Evolutionary conservation across 2,329 filamentous ascomycete genomes (phyloP).

Genomic region (Tolypocladium pustulatum): DNA sequence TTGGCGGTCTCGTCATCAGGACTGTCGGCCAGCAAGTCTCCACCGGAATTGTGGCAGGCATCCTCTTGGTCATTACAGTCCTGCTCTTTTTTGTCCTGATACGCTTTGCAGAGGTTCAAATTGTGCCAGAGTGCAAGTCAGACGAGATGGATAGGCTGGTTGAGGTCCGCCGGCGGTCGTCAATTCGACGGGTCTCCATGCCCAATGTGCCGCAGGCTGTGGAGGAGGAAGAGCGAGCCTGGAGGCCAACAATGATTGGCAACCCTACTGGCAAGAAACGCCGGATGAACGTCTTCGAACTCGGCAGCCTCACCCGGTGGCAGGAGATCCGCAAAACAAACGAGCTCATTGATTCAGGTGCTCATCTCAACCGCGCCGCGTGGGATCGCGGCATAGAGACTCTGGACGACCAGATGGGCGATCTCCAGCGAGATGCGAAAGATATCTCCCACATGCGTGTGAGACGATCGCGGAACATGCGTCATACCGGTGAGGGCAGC

Average conservation of each 20-base stretch:
- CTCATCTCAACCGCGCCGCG: conserved; percentile 24
- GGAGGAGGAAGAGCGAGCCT: conserved; percentile 45
- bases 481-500: conserved; percentile 18
- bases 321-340: conserved; percentile 59
- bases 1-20: conserved; percentile 58
- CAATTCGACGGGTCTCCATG: conserved; percentile 32
- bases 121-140: conserved; percentile 52
- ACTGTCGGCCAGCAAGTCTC: conserved; percentile 56
- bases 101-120: conserved; percentile 56
- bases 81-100: conserved; percentile 51
- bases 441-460: conserved; percentile 17
- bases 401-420: conserved; percentile 24
- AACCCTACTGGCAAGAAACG: conserved; percentile 59
- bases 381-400: conserved; percentile 24
- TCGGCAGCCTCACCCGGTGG: conserved; percentile 59
- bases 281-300: conserved; percentile 60
- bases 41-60: conserved; percentile 57
- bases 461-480: conserved; percentile 10
- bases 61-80: conserved; percentile 54
- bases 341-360: conserved; percentile 37
- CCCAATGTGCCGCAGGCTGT: conserved; percentile 25
- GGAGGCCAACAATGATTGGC: conserved; percentile 61
- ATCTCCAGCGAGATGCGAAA: conserved; percentile 21
- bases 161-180: conserved; percentile 36
- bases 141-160: conserved; percentile 44